Evolutionary conservation across 345 rosid genomes (phyloP).

Genomic region (Bruguiera sexangula): DNA sequence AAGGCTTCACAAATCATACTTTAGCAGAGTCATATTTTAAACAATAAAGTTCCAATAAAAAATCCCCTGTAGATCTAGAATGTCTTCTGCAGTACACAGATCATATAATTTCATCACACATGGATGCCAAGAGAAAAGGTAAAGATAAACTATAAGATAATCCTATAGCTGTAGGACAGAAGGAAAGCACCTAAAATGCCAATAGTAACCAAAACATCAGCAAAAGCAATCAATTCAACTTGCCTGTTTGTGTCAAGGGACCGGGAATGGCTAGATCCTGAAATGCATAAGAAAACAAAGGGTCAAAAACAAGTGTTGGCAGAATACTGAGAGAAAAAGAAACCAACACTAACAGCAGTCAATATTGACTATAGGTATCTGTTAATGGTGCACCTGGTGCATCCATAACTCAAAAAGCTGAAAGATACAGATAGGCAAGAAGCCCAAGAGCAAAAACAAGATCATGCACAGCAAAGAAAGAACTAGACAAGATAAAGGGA

Average conservation of each 20-base stretch:
- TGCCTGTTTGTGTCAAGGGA: constrained; percentile 60
- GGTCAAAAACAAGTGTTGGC: neutral
- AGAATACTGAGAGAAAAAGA: no score
- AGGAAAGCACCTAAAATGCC: neutral
- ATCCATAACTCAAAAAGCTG: neutral
- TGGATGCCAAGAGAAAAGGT: neutral
- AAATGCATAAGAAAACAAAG: constrained; percentile 11
- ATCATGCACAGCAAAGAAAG: neutral
- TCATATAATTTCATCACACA: neutral
- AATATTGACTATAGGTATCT: neutral
- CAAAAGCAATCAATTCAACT: constrained; percentile 9
- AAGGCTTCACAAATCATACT: no score
- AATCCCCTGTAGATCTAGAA: neutral
- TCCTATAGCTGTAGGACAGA: neutral
- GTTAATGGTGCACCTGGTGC: neutral
- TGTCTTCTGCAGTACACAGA: neutral
- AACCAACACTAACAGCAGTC: no score
- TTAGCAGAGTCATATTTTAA: no score
- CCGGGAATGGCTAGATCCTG: constrained; percentile 67
- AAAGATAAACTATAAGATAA: neutral
- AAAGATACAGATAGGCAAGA: neutral
- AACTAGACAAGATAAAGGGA: neutral
- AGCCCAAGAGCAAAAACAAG: neutral
- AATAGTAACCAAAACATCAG: neutral
- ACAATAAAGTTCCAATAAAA: neutral